phyloP scores from a whole-genome alignment of 495 filamentous ascomycete species.

The Penicillium parvum region DNA sequence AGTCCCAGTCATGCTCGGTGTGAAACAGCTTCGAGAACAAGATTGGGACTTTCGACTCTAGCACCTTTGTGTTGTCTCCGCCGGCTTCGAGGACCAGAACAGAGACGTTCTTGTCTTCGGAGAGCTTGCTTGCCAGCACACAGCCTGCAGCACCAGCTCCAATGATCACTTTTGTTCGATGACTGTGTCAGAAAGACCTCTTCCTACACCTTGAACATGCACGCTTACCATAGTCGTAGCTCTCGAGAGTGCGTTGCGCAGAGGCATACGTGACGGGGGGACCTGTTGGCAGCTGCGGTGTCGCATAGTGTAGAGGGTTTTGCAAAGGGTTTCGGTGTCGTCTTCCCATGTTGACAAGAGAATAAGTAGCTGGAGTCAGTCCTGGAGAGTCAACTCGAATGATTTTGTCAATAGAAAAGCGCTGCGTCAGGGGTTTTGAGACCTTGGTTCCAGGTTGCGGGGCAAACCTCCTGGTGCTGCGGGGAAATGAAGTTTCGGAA shows the following conservation, averaged over 20 bases:
- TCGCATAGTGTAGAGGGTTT: conserved; percentile 18
- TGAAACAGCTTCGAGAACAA: conserved; percentile 20
- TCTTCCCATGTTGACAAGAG: not conserved
- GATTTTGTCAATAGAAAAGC: no score
- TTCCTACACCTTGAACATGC: not conserved
- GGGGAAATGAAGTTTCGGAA: no score
- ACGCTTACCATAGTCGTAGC: conserved; percentile 19
- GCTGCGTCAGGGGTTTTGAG: no score
- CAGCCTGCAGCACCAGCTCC: conserved; percentile 45
- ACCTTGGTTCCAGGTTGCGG: no score
- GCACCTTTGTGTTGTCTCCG: conserved; percentile 30
- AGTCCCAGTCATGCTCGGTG: conserved; percentile 21
- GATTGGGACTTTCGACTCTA: conserved; percentile 17
- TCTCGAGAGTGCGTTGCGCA: conserved; percentile 10
- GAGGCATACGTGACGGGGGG: conserved; percentile 11
- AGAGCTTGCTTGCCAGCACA: conserved; percentile 46
- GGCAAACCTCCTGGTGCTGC: no score
- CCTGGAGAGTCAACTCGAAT: no score
- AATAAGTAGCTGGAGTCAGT: no score
- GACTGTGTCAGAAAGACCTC: not conserved
- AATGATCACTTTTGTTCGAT: conserved; percentile 18
- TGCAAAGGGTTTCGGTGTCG: conserved; percentile 8
- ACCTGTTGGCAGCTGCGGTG: conserved; percentile 9
- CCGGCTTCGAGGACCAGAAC: conserved; percentile 48
- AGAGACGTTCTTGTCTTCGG: conserved; percentile 37